Evolutionary conservation across 768 basidiomycete species (phyloP), one percentile per base, ranked within the genome.

Genomic region (Amanita polypyramis): DNA sequence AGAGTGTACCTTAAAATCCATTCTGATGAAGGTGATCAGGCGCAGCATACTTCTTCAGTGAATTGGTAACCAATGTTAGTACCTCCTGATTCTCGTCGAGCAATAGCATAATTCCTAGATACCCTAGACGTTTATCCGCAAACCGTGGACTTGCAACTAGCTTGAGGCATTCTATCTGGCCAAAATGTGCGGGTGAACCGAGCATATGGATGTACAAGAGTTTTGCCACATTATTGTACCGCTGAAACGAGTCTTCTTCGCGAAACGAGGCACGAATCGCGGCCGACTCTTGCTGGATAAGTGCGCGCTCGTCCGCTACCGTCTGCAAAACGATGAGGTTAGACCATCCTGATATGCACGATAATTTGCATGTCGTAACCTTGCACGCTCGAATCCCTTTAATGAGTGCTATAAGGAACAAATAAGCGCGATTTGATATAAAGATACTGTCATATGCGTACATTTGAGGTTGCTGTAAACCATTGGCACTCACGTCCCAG

Each of bases 191-290:
- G 7, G 93, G 91, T 38, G 94, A 97, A 48, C 96, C 96, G 33
- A 96, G 82, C 93, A 99, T 97, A 63, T 95, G 90, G 68, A 96
- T 96, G 70, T 99, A 98, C 51, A 99, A 80, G 19, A 98, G 77
- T 62, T 98, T 98, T 50, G 94, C 95, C 61, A 99, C 83, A 66
- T 94, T 98, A 74, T 98, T 88, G 64, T 99, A 88, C 46, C 96
- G 83, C 49, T 91, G 78, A 64, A 85, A 91, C 2, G 92, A 82
- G 70, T 97, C 96, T 63, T 98, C 96, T 64, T 96, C 94, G 51
- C 93, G 81, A 69, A 99, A 97, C 0, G 93, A 92, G 0, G 95
- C 93, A 37, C 96, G 82, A 57, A 98, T 96, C 8, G 93, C 90
- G 9, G 95, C 95, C 1, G 90, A 93, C 70, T 98, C 95, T 63